Percentiles rank a stretch among this genome's conserved stretches.
These are phyloP conservation scores for Elongisporangium anandrum DNA, from an alignment of 352 stramenopile genomes.

Conservation along the genomic window DNA sequence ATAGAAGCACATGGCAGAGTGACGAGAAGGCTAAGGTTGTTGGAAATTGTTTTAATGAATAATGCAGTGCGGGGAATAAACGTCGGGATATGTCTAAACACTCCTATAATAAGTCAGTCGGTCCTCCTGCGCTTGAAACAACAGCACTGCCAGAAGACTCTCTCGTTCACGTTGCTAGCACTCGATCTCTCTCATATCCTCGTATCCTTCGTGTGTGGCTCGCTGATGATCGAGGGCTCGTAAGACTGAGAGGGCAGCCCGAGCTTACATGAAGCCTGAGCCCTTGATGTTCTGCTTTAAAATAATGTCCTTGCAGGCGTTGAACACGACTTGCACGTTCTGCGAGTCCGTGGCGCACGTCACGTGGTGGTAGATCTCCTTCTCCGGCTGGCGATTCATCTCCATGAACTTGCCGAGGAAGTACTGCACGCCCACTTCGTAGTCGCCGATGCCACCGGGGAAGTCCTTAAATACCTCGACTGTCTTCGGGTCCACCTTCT, in stretches of 20 bases:
- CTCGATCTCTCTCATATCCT: not conserved
- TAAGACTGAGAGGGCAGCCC: not conserved
- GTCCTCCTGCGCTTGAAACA: not conserved
- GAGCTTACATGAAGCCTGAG: slow-evolving; percentile 82
- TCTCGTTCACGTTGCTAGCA: not conserved
- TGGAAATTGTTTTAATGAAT: not conserved
- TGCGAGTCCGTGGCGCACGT: slow-evolving; percentile 97
- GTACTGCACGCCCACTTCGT: slow-evolving; percentile 87
- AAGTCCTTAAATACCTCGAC: slow-evolving; percentile 92
- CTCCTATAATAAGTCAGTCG: slow-evolving; percentile 2
- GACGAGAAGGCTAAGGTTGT: not conserved
- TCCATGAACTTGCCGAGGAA: slow-evolving; percentile 94
- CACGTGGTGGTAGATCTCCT: slow-evolving; percentile 94
- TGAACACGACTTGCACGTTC: slow-evolving; percentile 96
- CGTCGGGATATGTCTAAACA: not conserved
- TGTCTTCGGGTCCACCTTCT: slow-evolving; percentile 90
- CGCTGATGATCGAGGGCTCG: not conserved
- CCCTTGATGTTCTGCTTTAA: slow-evolving; percentile 92
- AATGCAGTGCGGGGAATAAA: not conserved
- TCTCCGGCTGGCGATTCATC: slow-evolving; percentile 89
- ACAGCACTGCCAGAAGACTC: not conserved
- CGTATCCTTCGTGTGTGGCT: not conserved
- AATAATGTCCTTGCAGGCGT: slow-evolving; percentile 96
- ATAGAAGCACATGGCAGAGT: not conserved
- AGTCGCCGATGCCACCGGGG: slow-evolving; percentile 71